Percentiles rank a stretch among this genome's conserved stretches.
Evolutionary conservation across 2,329 filamentous ascomycete species (phyloP).

Genomic region (Coniochaeta prunicola): DNA sequence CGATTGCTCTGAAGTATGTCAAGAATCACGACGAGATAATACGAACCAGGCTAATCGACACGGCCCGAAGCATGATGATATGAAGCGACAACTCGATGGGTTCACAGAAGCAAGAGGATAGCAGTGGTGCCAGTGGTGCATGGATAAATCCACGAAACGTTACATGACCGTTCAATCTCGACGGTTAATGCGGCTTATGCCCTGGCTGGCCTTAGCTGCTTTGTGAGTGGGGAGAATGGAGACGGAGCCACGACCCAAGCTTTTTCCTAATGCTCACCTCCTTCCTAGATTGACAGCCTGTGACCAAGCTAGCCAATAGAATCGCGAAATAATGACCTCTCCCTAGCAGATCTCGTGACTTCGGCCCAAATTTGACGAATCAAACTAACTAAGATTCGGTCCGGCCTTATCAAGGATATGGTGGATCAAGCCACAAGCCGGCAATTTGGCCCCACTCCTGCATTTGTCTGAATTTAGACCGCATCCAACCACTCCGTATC

Average conservation of each 20-base stretch:
- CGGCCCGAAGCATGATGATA: not conserved
- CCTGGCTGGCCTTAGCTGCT: not conserved
- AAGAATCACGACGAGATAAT: not conserved
- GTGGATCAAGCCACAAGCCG: not conserved
- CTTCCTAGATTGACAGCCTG: not conserved
- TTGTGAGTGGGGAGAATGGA: not conserved
- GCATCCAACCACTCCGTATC: not conserved
- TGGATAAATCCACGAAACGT: conserved; percentile 3
- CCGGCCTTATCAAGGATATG: conserved; percentile 2
- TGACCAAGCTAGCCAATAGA: not conserved
- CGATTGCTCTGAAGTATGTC: not conserved
- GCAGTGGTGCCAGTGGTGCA: not conserved
- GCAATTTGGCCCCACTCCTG: not conserved
- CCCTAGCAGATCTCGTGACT: not conserved
- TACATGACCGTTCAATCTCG: conserved; percentile 2
- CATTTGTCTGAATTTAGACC: not conserved
- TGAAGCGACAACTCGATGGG: not conserved
- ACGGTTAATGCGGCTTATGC: conserved; percentile 3
- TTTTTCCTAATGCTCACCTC: not conserved
- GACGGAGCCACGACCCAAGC: not conserved
- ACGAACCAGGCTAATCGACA: not conserved
- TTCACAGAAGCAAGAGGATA: not conserved
- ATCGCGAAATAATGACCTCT: not conserved
- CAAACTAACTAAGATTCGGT: not conserved
- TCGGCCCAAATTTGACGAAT: not conserved